Evolutionary conservation across 805 yeast species (phyloP), one percentile per base, ranked within the genome.

Genomic region (Hanseniaspora osmophila): DNA sequence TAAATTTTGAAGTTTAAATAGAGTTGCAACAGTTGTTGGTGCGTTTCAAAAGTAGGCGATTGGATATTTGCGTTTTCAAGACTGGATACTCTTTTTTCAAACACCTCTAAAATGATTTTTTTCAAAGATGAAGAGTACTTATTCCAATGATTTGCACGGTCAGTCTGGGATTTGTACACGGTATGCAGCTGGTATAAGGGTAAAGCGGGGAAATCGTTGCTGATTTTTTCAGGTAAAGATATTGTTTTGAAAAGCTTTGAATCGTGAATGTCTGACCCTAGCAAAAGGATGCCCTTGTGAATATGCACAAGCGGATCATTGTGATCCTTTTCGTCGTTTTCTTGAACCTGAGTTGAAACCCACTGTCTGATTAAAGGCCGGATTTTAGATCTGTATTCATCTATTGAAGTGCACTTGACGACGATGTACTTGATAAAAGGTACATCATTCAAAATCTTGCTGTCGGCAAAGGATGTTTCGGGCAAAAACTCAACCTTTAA

Each of bases 361-460:
- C 98, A 92, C 52, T 82, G 92, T 42, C 70, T 72, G 18, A 88
- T 75, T 51, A 86, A 65, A 1, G 94, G 95, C 37, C 98, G 72
- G 0, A 83, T 86, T 54, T 80, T 84, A 0, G 81, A 61, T 48
- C 94, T 68, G 60, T 90, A 90, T 1, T 75, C 75, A 13, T 90
- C 97, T 16, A 81, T 59, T 40, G 74, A 75, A 5, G 75, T 77
- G 48, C 80, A 74, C 46, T 72, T 72, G 7, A 90, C 69, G 46
- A 88, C 73, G 67, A 90, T 78, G 17, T 87, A 56, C 51, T 80
- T 71, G 41, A 84, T 65, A 52, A 80, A 77, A 1, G 83, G 77
- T 5, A 69, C 49, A 7, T 35, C 44, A 3, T 45, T 43, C 27
- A 22, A 22, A 22, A 7, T 22, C 7, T 22, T 22, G 44, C 9